These are phyloP conservation scores for Metahyphopichia silvanorum DNA, from an alignment of 805 yeast species.

Conservation along the genomic window DNA sequence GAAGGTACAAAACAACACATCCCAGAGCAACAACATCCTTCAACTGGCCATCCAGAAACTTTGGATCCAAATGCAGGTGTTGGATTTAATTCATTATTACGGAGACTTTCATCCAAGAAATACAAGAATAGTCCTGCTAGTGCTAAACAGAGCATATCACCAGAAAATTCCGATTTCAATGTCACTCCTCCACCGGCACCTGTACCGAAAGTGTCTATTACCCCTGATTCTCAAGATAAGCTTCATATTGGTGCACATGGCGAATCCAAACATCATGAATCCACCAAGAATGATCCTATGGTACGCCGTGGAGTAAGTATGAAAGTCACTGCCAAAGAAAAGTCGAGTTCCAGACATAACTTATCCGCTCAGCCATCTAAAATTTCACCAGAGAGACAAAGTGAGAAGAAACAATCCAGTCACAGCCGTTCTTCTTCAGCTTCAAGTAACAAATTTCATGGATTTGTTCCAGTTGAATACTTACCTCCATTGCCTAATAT, in stretches of 20 bases:
- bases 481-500: slow-evolving; percentile 45
- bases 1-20: slow-evolving; percentile 6
- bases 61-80: slow-evolving; percentile 31
- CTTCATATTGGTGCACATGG: too few relatives aligned
- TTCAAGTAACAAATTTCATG: slow-evolving; percentile 25
- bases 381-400: slow-evolving; percentile 6
- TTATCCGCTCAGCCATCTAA: slow-evolving; percentile 6
- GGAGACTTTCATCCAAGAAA: slow-evolving; percentile 35
- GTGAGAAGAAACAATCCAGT: too few relatives aligned
- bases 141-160: slow-evolving; percentile 5
- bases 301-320: slow-evolving; percentile 61
- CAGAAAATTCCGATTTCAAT: slow-evolving; percentile 5
- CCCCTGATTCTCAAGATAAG: slow-evolving; percentile 5
- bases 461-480: slow-evolving; percentile 40
- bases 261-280: slow-evolving; percentile 12
- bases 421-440: slow-evolving; percentile 19
- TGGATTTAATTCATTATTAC: slow-evolving; percentile 34
- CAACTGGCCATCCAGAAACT: slow-evolving; percentile 19
- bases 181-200: slow-evolving; percentile 9
- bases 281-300: slow-evolving; percentile 32
- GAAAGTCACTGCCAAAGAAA: slow-evolving; percentile 59
- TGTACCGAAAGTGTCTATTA: slow-evolving; percentile 9
- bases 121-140: slow-evolving; percentile 11
- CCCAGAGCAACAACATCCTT: slow-evolving; percentile 26
- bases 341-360: slow-evolving; percentile 22